Conservation (phyloP, 495 filamentous ascomycete genomes). For the Aspergillus cavernicola region DNA sequence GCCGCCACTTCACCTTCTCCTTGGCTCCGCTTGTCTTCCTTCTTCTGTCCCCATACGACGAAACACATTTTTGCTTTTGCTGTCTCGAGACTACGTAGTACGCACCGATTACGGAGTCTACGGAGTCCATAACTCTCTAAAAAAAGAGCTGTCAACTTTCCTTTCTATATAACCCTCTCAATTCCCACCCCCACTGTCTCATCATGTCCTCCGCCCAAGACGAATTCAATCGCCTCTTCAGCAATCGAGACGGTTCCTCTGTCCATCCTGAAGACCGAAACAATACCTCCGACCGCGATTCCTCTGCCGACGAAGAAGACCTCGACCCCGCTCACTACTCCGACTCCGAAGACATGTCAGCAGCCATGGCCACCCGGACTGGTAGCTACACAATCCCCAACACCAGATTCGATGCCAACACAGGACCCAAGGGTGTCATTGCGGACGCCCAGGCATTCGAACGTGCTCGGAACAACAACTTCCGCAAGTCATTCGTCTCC, state of each 20-base stretch:
- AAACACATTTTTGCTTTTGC: constrained; percentile 7
- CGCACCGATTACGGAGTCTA: too few relatives aligned
- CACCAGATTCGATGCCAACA: constrained; percentile 73
- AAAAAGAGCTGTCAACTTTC: constrained; percentile 1
- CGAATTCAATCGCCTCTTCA: constrained; percentile 76
- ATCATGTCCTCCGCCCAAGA: constrained; percentile 73
- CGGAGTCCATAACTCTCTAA: background rate
- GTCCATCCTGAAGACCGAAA: constrained; percentile 59
- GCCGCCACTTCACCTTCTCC: constrained; percentile 18
- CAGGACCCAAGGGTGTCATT: constrained; percentile 98
- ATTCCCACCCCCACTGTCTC: constrained; percentile 17
- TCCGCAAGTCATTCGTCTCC: constrained; percentile 42
- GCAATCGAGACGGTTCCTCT: constrained; percentile 41
- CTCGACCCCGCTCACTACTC: constrained; percentile 56
- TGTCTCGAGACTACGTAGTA: too few relatives aligned
- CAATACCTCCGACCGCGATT: constrained; percentile 47
- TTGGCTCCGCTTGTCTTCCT: constrained; percentile 3
- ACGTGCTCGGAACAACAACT: constrained; percentile 66
- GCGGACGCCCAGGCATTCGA: constrained; percentile 92
- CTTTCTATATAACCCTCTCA: background rate
- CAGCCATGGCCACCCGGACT: constrained; percentile 40
- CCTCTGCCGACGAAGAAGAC: constrained; percentile 44
- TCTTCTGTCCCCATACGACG: background rate
- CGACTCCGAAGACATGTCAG: constrained; percentile 41
- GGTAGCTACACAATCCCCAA: constrained; percentile 49